Percentiles rank a stretch among this genome's conserved stretches.
These are phyloP conservation scores for Mucor piriformis DNA, from an alignment of 371 early-diverging fungal species.

Conservation along the genomic window DNA sequence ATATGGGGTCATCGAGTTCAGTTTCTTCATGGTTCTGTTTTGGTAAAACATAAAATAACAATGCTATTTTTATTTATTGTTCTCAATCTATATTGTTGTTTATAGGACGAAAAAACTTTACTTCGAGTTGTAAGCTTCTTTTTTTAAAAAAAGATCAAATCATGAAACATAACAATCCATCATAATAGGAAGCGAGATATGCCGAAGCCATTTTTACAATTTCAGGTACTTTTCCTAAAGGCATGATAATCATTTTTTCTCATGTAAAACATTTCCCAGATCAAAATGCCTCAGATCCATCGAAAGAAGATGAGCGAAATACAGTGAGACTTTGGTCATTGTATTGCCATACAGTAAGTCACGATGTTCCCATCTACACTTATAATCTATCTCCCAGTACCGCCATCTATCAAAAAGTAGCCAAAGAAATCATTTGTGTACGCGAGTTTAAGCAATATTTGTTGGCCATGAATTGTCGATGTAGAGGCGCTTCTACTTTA, in stretches of 20 bases:
- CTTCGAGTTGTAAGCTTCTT: slow-evolving; percentile 42
- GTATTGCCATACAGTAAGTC: slow-evolving; percentile 51
- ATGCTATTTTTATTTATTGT: background rate
- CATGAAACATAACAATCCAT: no score
- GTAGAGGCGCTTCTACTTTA: slow-evolving; percentile 69
- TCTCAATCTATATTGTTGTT: background rate
- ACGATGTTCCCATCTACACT: slow-evolving; percentile 64
- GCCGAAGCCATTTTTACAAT: slow-evolving; percentile 57
- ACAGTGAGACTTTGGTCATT: slow-evolving; percentile 69
- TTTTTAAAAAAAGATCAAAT: slow-evolving; percentile 7
- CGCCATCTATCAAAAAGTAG: slow-evolving; percentile 66
- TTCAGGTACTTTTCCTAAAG: no score
- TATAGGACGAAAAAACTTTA: slow-evolving; percentile 42
- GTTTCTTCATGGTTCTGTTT: slow-evolving; percentile 50
- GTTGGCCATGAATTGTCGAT: slow-evolving; percentile 68
- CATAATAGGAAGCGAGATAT: slow-evolving; percentile 37
- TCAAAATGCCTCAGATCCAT: slow-evolving; percentile 44
- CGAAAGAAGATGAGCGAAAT: slow-evolving; percentile 63
- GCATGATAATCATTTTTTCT: background rate
- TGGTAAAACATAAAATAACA: slow-evolving; percentile 24
- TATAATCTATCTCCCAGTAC: slow-evolving; percentile 72
- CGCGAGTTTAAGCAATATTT: slow-evolving; percentile 75
- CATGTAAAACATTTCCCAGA: slow-evolving; percentile 18
- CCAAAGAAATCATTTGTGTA: slow-evolving; percentile 71
- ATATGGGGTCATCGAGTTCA: slow-evolving; percentile 46